phyloP scores from a whole-genome alignment of 2,329 filamentous ascomycete genomes.

The Xylariaceae sp. region DNA sequence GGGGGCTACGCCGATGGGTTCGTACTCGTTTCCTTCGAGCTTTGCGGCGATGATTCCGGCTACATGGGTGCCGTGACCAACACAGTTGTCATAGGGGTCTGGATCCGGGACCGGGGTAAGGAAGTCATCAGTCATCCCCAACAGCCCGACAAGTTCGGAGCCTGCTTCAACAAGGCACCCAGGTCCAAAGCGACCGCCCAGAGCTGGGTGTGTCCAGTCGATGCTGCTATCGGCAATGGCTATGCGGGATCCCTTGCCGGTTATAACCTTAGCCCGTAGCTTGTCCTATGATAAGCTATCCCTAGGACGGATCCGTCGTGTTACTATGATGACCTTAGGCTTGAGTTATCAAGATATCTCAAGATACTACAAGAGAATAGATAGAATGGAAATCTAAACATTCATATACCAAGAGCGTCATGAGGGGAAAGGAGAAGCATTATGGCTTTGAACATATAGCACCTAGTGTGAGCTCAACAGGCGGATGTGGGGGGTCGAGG shows the following conservation, averaged over 20 bases:
- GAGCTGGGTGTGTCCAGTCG: slow-evolving; percentile 8
- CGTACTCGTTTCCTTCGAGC: slow-evolving; percentile 35
- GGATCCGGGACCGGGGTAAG: not conserved
- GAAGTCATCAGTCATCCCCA: not conserved
- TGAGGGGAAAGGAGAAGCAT: no score
- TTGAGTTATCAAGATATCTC: no score
- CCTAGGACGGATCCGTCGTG: no score
- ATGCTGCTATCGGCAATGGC: slow-evolving; percentile 14
- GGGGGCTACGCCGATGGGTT: slow-evolving; percentile 45
- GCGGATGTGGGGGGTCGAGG: no score
- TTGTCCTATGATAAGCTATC: slow-evolving; percentile 1
- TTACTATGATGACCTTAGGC: no score
- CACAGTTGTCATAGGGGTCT: not conserved
- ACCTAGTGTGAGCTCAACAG: no score
- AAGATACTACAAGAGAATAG: no score
- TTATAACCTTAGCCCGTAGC: slow-evolving; percentile 7
- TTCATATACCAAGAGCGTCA: no score
- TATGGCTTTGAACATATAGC: no score
- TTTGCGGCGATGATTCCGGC: not conserved
- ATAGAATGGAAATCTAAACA: no score
- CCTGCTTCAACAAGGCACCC: slow-evolving; percentile 9
- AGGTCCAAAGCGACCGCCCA: slow-evolving; percentile 12
- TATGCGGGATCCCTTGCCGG: slow-evolving; percentile 12
- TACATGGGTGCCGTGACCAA: slow-evolving; percentile 3
- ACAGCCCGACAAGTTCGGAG: not conserved